Conservation (phyloP, 345 rosid genomes). For the Aquilaria sinensis region DNA sequence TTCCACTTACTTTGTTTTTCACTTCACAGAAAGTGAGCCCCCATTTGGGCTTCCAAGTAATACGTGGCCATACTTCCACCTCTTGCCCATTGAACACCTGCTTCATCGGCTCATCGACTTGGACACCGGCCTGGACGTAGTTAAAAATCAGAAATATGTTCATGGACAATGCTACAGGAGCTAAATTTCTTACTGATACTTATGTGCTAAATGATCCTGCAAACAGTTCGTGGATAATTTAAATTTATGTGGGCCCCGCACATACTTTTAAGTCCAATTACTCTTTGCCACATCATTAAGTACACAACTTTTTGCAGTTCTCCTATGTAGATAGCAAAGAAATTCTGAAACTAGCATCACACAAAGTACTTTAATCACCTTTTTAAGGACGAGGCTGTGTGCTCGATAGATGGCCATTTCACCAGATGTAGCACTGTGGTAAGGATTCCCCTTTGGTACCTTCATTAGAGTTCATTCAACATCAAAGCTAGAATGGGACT, state of each 20-base stretch:
- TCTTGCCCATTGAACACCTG: constrained; percentile 80
- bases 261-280: too few species aligned
- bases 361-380: constrained; percentile 23
- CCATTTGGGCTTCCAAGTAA: constrained; percentile 91
- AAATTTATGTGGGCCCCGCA: too few species aligned
- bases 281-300: too few species aligned
- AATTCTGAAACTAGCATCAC: background rate
- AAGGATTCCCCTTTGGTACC: constrained; percentile 71
- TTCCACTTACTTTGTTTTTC: constrained; percentile 54
- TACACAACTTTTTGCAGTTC: background rate
- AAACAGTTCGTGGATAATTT: background rate
- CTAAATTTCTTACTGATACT: background rate
- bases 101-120: constrained; percentile 55
- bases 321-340: too few species aligned
- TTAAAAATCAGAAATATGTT: constrained; percentile 8
- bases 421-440: constrained; percentile 76
- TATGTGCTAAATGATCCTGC: background rate
- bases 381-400: constrained; percentile 47
- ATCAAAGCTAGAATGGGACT: background rate
- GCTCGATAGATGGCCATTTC: constrained; percentile 65
- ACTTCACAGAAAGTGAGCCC: constrained; percentile 70
- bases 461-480: constrained; percentile 12
- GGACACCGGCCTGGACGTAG: constrained; percentile 58
- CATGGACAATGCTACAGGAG: too few species aligned
- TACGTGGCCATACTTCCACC: constrained; percentile 89